Conservation (phyloP, 1,284 basidiomycete genomes). For the Cronartium quercuum region DNA sequence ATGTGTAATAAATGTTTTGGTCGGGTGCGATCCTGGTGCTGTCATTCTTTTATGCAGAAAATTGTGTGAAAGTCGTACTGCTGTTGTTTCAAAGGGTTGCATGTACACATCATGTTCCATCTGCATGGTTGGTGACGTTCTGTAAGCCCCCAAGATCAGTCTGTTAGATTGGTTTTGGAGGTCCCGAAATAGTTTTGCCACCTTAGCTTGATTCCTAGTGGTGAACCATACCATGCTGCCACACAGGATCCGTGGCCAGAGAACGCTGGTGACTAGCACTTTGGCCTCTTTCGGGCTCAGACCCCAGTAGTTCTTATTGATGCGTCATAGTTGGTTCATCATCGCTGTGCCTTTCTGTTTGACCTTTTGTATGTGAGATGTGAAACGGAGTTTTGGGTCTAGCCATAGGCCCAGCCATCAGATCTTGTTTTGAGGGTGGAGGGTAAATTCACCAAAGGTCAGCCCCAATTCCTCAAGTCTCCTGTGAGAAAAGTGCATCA, state of each 20-base stretch:
- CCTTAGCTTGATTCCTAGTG: not conserved
- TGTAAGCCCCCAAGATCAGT: not conserved
- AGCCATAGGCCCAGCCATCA: not conserved
- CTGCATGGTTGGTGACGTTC: not conserved
- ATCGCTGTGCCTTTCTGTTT: not conserved
- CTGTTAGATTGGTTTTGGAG: not conserved
- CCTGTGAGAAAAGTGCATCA: not conserved
- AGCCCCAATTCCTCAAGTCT: not conserved
- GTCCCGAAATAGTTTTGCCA: not conserved
- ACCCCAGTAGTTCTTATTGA: not conserved
- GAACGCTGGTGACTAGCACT: not conserved
- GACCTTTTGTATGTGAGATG: not conserved
- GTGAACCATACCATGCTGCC: not conserved
- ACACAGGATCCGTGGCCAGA: not conserved
- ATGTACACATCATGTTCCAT: no score
- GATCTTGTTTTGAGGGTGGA: not conserved
- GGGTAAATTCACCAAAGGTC: not conserved
- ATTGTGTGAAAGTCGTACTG: not conserved
- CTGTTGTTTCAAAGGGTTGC: not conserved
- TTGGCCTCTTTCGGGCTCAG: not conserved
- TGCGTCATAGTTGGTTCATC: not conserved
- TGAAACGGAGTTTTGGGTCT: not conserved
- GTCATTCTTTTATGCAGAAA: not conserved
- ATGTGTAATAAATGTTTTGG: not conserved
- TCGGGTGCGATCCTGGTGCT: not conserved